Evolutionary conservation across 805 yeast species (phyloP).

Genomic region (Brettanomyces sp.): DNA sequence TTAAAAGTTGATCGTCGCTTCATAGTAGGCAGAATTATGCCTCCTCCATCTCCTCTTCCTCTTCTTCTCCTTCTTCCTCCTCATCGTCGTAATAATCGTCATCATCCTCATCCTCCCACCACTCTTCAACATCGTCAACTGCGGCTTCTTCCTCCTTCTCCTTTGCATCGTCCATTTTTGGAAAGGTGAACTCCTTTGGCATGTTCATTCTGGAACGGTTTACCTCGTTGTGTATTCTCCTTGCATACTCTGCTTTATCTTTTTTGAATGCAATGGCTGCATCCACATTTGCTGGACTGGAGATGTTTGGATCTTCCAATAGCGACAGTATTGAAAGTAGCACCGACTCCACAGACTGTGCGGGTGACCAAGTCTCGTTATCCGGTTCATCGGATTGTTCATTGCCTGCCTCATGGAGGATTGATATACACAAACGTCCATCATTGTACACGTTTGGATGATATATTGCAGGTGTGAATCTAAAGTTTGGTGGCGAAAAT

Average conservation of each 20-base stretch:
- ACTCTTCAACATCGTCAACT: conserved; percentile 24
- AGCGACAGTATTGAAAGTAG: conserved; percentile 83
- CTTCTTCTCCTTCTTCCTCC: conserved; percentile 21
- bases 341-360: conserved; percentile 90
- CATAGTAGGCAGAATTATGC: not conserved
- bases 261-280: conserved; percentile 93
- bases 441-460: conserved; percentile 96
- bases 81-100: conserved; percentile 26
- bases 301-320: conserved; percentile 88
- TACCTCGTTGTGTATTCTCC: conserved; percentile 72
- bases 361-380: conserved; percentile 92
- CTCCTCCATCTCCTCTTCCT: conserved; percentile 11
- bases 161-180: conserved; percentile 50
- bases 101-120: conserved; percentile 25
- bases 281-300: conserved; percentile 93
- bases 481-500: conserved; percentile 83
- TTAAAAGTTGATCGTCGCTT: not conserved
- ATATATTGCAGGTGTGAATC: conserved; percentile 89
- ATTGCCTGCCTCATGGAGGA: conserved; percentile 75
- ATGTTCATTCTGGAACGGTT: conserved; percentile 74
- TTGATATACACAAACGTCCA: conserved; percentile 89
- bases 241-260: conserved; percentile 69
- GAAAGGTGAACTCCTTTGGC: conserved; percentile 80
- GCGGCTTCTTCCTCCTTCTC: conserved; percentile 15
- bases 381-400: conserved; percentile 92